Evolutionary conservation across 2,329 filamentous ascomycete species (phyloP).

Genomic region (Sporothrix curviconia): DNA sequence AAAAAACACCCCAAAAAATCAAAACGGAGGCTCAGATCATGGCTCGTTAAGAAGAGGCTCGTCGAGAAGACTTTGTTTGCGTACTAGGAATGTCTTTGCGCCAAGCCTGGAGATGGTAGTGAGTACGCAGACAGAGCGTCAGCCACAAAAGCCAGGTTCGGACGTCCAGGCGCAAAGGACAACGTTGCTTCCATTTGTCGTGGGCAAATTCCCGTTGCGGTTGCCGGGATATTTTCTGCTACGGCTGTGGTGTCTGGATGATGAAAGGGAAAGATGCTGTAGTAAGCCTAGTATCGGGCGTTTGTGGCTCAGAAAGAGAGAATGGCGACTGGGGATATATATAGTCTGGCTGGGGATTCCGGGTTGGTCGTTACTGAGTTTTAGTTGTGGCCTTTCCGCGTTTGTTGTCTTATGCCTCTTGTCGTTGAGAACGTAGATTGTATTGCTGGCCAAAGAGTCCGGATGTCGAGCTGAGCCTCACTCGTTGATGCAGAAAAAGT

Average conservation of each 20-base stretch:
- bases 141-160: conserved; percentile 9
- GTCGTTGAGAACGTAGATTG: not conserved
- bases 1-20: not conserved
- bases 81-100: conserved; percentile 19
- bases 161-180: conserved; percentile 11
- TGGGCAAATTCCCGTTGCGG: not conserved
- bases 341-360: no score
- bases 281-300: not conserved
- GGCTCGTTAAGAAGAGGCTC: no score
- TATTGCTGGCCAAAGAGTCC: no score
- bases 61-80: no score
- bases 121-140: conserved; percentile 14
- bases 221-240: not conserved
- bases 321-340: no score
- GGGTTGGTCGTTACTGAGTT: not conserved
- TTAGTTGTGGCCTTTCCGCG: not conserved
- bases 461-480: no score
- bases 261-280: not conserved
- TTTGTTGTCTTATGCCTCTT: not conserved
- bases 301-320: not conserved
- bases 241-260: not conserved
- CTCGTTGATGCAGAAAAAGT: no score
- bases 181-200: conserved; percentile 10
- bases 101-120: conserved; percentile 10
- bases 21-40: not conserved